A percentile compares a stretch with the other conserved stretches of the same genome.
phyloP scores from a whole-genome alignment of 306 rosid genomes.

The Glycyrrhiza uralensis region DNA sequence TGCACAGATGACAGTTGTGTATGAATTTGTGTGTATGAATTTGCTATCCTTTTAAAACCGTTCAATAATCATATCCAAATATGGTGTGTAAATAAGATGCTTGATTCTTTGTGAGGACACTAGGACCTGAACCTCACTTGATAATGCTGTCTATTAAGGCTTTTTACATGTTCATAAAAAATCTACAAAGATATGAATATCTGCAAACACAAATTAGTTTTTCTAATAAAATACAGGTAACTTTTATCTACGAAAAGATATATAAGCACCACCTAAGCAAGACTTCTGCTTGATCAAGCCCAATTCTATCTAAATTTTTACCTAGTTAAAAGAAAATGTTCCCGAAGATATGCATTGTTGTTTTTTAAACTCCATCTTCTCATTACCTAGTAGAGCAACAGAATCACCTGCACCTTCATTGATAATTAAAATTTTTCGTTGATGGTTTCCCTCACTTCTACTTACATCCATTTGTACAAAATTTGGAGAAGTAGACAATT shows the following conservation, averaged over 20 bases:
- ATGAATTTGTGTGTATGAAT: constrained; percentile 25
- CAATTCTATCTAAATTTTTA: neutral
- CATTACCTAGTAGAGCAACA: constrained; percentile 85
- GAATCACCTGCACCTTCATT: constrained; percentile 96
- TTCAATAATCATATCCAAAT: neutral
- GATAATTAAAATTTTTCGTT: constrained; percentile 57
- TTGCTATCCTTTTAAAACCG: neutral
- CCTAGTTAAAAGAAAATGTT: constrained; percentile 14
- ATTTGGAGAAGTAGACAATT: constrained; percentile 25
- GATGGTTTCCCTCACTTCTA: constrained; percentile 41
- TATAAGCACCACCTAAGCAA: constrained; percentile 5
- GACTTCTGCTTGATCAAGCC: neutral
- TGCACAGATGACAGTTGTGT: neutral
- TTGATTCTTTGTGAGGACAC: neutral
- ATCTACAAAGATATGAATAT: neutral
- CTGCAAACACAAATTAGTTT: neutral
- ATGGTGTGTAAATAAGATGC: neutral
- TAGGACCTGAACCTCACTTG: neutral
- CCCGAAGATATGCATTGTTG: constrained; percentile 20
- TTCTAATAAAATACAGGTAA: neutral
- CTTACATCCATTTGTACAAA: constrained; percentile 35
- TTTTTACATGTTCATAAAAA: neutral
- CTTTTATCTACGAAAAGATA: neutral
- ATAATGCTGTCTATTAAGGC: neutral
- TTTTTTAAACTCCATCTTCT: constrained; percentile 21